Base-by-base conservation (phyloP, 768 basidiomycete species). In the Suillus subluteus region DNA sequence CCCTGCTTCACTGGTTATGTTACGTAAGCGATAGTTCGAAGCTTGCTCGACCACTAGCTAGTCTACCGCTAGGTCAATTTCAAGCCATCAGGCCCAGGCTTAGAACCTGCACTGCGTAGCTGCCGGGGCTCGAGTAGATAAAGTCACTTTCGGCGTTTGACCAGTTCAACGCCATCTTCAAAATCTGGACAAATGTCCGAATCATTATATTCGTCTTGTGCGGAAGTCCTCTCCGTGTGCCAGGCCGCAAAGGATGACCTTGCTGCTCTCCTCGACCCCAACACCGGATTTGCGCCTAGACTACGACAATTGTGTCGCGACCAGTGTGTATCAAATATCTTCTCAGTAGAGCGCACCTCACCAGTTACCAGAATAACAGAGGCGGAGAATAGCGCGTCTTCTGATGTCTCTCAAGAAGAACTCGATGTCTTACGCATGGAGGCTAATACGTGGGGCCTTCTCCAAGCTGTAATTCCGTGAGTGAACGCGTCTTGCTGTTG, bases 391-490 rank as follows among this genome's bases (percentile, higher is more conserved):
- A 73, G 40, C 65, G 71, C 43, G 77, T 81, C 67, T 73, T 75
- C 43, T 59, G 81, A 73, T 32, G 70, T 77, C 32, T 78, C 82
- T 21, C 79, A 73, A 46, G 83, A 86, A 35, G 90, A 91, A 70
- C 69, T 90, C 0, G 89, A 90, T 32, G 79, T 87, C 1, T 76
- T 94, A 63, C 82, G 85, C 12, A 81, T 95, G 75, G 94, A 96
- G 73, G 84, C 87, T 56, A 89, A 91, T 75, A 94, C 94, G 1
- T 96, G 94, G 94, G 85, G 84, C 0, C 82, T 96, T 3, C 74
- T 95, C 2, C 93, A 95, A 73, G 87, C 88, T 3, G 80, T 96
- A 56, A 86, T 90, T 84, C 87, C 91, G 88, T 91, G 74, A 72
- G 90, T 86, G 26, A 35, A 52, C 35, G 40, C 58, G 16, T 71